phyloP scores from a whole-genome alignment of 176 grass and related monocot genomes.

The Aegilops speltoides region DNA sequence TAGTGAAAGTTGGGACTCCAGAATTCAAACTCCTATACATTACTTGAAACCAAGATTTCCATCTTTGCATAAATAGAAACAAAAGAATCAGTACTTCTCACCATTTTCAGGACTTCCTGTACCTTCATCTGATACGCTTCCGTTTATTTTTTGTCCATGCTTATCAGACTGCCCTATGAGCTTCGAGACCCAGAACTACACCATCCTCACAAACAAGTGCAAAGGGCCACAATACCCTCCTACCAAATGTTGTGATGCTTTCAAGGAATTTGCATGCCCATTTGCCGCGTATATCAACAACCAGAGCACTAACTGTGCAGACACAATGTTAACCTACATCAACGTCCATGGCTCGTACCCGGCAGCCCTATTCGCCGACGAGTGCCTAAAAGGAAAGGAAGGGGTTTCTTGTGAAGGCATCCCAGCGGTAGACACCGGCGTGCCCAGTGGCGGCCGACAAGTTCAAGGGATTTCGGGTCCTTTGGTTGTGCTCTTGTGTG shows the following conservation, averaged over 20 bases:
- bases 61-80: too few species aligned
- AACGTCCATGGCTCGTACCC: too few species aligned
- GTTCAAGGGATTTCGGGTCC: too few species aligned
- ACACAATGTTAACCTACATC: not conserved
- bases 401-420: too few species aligned
- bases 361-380: too few species aligned
- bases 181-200: conserved; percentile 68
- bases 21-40: too few species aligned
- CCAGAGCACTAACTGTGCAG: conserved; percentile 32
- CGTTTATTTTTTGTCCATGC: not conserved
- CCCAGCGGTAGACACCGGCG: too few species aligned
- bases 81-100: too few species aligned
- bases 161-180: conserved; percentile 48
- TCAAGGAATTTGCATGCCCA: conserved; percentile 67
- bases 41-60: too few species aligned
- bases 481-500: too few species aligned
- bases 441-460: too few species aligned
- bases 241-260: conserved; percentile 38
- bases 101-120: not conserved
- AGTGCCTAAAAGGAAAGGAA: too few species aligned
- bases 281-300: conserved; percentile 39
- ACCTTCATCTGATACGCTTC: not conserved
- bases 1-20: not conserved
- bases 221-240: conserved; percentile 50
- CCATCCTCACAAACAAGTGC: conserved; percentile 61